These are phyloP conservation scores for Periconia sp. DNA, from an alignment of 2,329 filamentous ascomycete genomes.

Conservation along the genomic window DNA sequence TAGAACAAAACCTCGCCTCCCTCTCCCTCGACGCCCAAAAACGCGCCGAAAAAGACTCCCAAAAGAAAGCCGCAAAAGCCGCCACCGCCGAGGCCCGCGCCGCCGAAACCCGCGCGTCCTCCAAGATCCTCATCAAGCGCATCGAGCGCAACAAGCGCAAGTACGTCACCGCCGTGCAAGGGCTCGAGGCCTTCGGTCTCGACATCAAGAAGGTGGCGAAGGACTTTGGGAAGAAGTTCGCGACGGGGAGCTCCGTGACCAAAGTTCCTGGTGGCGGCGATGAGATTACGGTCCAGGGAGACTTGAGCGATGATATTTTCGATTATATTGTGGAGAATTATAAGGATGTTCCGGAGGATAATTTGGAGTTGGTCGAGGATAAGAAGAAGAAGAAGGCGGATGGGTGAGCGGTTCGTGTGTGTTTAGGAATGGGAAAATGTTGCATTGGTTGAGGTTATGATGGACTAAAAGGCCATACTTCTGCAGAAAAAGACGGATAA, in stretches of 20 bases:
- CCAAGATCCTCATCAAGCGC: conserved; percentile 87
- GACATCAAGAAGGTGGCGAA: conserved; percentile 96
- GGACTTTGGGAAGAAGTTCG: conserved; percentile 98
- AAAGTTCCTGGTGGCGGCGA: conserved; percentile 84
- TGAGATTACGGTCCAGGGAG: conserved; percentile 97
- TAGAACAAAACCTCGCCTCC: conserved; percentile 80
- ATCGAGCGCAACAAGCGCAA: conserved; percentile 99
- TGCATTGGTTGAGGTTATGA: neutral
- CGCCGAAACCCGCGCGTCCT: conserved; percentile 77
- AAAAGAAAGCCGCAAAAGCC: conserved; percentile 95
- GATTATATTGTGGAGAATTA: conserved; percentile 91
- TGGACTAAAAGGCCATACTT: neutral
- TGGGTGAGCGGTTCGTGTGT: conserved; percentile 6
- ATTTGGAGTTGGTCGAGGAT: conserved; percentile 92
- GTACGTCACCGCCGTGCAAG: conserved; percentile 88
- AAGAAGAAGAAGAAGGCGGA: conserved; percentile 89
- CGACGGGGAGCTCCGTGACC: conserved; percentile 88
- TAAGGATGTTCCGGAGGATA: conserved; percentile 87
- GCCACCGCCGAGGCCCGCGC: conserved; percentile 83
- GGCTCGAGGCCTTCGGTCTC: conserved; percentile 85
- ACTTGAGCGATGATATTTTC: conserved; percentile 90
- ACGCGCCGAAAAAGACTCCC: conserved; percentile 91
- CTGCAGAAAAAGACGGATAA: too few relatives aligned
- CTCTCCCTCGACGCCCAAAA: conserved; percentile 91
- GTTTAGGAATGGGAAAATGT: neutral